phyloP scores from a whole-genome alignment of 164 flowering plant species.

The Malania oleifera region DNA sequence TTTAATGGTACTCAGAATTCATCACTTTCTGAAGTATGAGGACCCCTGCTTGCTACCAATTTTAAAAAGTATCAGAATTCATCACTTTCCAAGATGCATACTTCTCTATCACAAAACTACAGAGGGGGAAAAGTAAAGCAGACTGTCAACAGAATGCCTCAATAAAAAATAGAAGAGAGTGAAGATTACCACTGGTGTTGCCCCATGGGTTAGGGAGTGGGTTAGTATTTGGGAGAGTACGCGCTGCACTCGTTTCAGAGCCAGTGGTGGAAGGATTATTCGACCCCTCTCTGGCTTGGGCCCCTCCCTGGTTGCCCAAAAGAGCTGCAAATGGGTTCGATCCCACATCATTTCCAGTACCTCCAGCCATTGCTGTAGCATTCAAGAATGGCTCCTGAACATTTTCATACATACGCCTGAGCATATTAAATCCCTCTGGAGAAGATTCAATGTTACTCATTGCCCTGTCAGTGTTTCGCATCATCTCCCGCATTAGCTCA shows the following conservation, averaged over 20 bases:
- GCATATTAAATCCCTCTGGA: constrained; percentile 96
- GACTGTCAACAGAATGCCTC: too few species aligned
- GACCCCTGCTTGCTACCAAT: too few species aligned
- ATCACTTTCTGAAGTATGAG: too few species aligned
- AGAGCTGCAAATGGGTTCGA: constrained; percentile 85
- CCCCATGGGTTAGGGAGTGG: constrained; percentile 49
- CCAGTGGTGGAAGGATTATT: constrained; percentile 22
- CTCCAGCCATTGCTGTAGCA: constrained; percentile 83
- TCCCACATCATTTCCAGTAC: constrained; percentile 43
- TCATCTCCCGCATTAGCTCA: constrained; percentile 97
- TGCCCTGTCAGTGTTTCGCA: constrained; percentile 97
- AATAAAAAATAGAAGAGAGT: neutral
- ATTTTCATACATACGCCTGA: constrained; percentile 97
- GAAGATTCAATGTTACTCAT: constrained; percentile 96
- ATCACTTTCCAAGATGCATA: neutral
- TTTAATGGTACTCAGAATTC: too few species aligned
- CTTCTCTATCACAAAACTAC: neutral
- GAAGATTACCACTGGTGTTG: constrained; percentile 18
- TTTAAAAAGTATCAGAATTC: too few species aligned
- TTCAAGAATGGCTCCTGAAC: constrained; percentile 92
- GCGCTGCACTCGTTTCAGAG: constrained; percentile 20
- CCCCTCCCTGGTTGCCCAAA: constrained; percentile 38
- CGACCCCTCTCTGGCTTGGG: constrained; percentile 22
- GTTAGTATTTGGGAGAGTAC: constrained; percentile 32
- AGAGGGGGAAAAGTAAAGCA: too few species aligned